A percentile compares a stretch with the other conserved stretches of the same genome.
phyloP scores from a whole-genome alignment of 129 eudicot species.

The Tanacetum coccineum region DNA sequence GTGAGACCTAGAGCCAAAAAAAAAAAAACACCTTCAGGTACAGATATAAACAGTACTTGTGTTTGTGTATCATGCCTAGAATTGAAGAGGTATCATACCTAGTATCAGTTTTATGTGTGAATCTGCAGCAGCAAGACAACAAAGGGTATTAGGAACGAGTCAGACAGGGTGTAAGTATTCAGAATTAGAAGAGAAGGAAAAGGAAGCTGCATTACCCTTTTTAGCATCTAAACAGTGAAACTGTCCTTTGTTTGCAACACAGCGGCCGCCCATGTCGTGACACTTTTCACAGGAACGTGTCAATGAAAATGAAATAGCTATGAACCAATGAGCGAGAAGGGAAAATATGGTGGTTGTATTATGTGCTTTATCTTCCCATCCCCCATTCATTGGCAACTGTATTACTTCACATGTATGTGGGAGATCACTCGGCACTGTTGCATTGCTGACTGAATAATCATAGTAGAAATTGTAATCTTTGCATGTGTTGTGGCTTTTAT shows the following conservation, averaged over 20 bases:
- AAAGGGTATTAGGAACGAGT: background rate
- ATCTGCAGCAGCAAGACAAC: conserved; percentile 3
- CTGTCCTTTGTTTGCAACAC: background rate
- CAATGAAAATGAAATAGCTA: conserved; percentile 13
- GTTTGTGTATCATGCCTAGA: background rate
- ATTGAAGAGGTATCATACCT: conserved; percentile 16
- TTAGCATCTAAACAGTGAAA: conserved; percentile 22
- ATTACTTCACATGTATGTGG: conserved; percentile 13
- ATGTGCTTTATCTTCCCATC: background rate
- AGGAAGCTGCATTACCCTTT: conserved; percentile 18
- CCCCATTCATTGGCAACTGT: background rate
- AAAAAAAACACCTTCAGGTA: background rate
- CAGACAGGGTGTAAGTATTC: no score
- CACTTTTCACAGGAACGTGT: conserved; percentile 23
- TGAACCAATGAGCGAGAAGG: background rate
- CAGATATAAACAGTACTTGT: background rate
- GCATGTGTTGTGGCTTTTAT: background rate
- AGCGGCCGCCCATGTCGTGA: conserved; percentile 2
- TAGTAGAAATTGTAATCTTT: conserved; percentile 20
- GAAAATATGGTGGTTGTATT: conserved; percentile 14
- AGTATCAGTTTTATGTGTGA: background rate
- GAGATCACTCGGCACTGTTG: conserved; percentile 15
- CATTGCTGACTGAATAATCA: background rate
- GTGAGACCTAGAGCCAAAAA: conserved; percentile 24
- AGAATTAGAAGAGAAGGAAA: background rate